Evolutionary conservation across 2,329 filamentous ascomycete species (phyloP), one percentile per base, ranked within the genome.

Genomic region (Cladosporium cucumerinum): DNA sequence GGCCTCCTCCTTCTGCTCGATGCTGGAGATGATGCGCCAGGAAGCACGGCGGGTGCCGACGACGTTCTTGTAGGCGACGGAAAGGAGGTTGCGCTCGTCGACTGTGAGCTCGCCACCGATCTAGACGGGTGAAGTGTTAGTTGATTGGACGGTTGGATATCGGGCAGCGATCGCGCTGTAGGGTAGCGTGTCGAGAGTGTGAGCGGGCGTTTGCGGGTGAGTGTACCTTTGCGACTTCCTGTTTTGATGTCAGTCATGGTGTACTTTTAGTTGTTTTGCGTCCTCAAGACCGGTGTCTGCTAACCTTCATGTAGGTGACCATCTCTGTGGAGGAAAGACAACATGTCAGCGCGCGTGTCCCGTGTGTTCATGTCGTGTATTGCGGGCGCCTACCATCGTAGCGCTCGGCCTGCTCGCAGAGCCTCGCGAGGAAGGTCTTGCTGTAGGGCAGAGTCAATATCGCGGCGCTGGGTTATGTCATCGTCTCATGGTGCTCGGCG

Each of bases 351-450:
- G 61, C 64, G 49, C 60, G 30, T 11, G 36, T 62, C 26, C 63
- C 21, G 49, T 28, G 14, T 28, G 18, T 39, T 11, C 28, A 21
- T 30, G 26, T 32, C 18, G 28, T 55, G 36, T 28, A 32, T n/a
- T 4, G 32, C 59, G 39, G 26, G 36, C 70, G 79, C 86, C 81
- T 80, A 88, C 86, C 95, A 94, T 99, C 94, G 85, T 99, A 99
- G 80, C 94, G 94, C 88, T 98, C 95, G 80, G 95, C 95, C 89
- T 99, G 95, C 91, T 98, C 95, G 87, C 95, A 98, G 80, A 99
- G 93, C 85, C 95, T 90, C 82, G 95, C 95, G 82, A 98, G 92
- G 88, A 98, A 98, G 80, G 95, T 98, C 90, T 98, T 98, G 90
- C 93, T 97, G 81, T 79, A 95, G 80, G 32, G 26, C 18, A 55